Evolutionary conservation across 139 green algal species (phyloP).

Genomic region (Haematococcus lacustris): DNA sequence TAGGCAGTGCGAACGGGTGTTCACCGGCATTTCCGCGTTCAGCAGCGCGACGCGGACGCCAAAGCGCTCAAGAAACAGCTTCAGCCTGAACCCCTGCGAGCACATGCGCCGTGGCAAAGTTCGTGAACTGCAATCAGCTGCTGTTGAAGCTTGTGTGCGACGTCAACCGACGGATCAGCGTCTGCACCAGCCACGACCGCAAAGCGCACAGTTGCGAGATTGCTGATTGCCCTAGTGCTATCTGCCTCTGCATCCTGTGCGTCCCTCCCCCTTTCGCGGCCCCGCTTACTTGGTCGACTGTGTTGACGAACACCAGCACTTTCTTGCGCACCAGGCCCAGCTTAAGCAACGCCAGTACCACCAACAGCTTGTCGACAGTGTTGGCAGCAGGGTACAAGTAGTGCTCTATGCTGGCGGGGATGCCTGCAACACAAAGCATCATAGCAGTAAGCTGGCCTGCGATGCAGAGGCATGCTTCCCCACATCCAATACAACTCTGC

Average conservation of each 20-base stretch:
- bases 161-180: too few species aligned
- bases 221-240: too few species aligned
- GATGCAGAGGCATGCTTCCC: background rate
- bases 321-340: conserved; percentile 73
- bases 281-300: conserved; percentile 53
- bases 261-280: too few species aligned
- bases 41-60: conserved; percentile 74
- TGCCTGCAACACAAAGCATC: conserved; percentile 1
- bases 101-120: too few species aligned
- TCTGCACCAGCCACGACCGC: too few species aligned
- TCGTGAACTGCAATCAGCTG: too few species aligned
- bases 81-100: conserved; percentile 63
- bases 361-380: conserved; percentile 52
- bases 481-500: too few species aligned
- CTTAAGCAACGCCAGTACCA: conserved; percentile 71
- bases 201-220: too few species aligned
- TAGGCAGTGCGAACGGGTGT: conserved; percentile 59
- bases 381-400: conserved; percentile 26
- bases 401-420: conserved; percentile 27
- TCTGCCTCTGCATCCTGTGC: too few species aligned
- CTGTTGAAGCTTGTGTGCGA: too few species aligned
- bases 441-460: background rate
- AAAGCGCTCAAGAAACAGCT: conserved; percentile 93
- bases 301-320: conserved; percentile 89
- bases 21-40: conserved; percentile 78